phyloP scores from a whole-genome alignment of 768 basidiomycete species.

The Cystobasidium ongulense region DNA sequence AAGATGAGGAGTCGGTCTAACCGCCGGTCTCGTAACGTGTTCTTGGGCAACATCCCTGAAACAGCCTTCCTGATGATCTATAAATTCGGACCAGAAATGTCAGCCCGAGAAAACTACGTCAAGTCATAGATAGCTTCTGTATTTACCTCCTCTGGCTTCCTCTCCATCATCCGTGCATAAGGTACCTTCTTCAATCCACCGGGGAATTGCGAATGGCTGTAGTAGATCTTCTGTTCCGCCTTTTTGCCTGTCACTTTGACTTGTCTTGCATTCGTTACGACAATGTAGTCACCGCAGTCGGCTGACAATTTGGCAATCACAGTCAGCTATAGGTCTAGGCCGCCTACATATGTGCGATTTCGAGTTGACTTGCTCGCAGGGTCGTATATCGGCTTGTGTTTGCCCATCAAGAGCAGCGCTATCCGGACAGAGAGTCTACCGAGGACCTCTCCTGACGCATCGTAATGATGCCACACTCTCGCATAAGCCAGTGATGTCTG shows the following conservation, averaged over 20 bases:
- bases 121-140: neutral
- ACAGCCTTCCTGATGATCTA: conserved; percentile 94
- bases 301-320: conserved; percentile 50
- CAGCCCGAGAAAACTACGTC: neutral
- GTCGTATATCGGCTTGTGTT: conserved; percentile 96
- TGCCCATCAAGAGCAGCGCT: conserved; percentile 93
- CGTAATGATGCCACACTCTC: conserved; percentile 92
- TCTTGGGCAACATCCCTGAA: conserved; percentile 97
- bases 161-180: conserved; percentile 71
- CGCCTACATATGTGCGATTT: neutral
- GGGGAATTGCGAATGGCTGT: conserved; percentile 83
- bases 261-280: conserved; percentile 79
- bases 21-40: conserved; percentile 81
- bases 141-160: conserved; percentile 75
- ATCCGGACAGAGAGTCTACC: conserved; percentile 92
- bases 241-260: conserved; percentile 85
- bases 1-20: conserved; percentile 84
- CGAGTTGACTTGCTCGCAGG: conserved; percentile 59
- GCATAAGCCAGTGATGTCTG: conserved; percentile 93
- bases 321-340: neutral
- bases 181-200: conserved; percentile 88
- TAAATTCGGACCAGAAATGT: neutral
- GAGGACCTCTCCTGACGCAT: conserved; percentile 79
- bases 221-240: conserved; percentile 72
- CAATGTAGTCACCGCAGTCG: conserved; percentile 95